Base-by-base conservation (phyloP, 2,329 filamentous ascomycete genomes). In the Tolypocladium cylindrosporum region DNA sequence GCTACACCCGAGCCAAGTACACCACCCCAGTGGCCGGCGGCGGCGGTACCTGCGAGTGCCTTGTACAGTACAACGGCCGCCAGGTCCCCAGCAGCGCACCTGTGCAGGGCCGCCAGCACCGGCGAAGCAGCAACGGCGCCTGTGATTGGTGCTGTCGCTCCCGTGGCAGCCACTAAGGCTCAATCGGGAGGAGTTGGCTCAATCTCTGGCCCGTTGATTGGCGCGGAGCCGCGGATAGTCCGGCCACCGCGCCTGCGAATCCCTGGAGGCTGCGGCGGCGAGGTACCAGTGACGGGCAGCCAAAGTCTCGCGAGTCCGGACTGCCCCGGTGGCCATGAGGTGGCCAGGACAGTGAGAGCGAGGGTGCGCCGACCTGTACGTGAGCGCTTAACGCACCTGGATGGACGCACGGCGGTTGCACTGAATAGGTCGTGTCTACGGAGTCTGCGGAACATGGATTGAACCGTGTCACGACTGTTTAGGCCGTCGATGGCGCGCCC, bases 221-320 rank as follows among this genome's bases (percentile, higher is more conserved):
- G 69, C 0, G 55, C 69, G 69, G 69, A 59, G 45, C 11, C 27
- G 36, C 13, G 43, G 66, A 71, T 68, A 65, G 65, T 71, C 69
- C 69, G 69, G 48, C 55, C 55, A 55, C 66, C 64, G 67, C 58
- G 52, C 57, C 59, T 45, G 54, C 41, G 39, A 40, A 31, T 65
- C 64, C 65, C 54, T 56, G 58, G 39, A 24, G 19, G 24, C 34
- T 37, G 27, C 54, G n/a, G 54, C 52, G n/a, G 37, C 37, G 34
- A 54, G 52, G 52, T 54, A 54, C 52, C 52, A 16, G 52, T 14
- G 27, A 50, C 45, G 3, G 14, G 14, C 45, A 9, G 14, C 27
- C 13, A 50, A 50, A 34, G 45, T 50, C 24, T 27, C 42, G 21
- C 21, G 40, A 34, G 31, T 16, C 37, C 37, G 13, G 13, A 39